phyloP scores from a whole-genome alignment of 2,329 filamentous ascomycete species.

The Sporothrix pallida region DNA sequence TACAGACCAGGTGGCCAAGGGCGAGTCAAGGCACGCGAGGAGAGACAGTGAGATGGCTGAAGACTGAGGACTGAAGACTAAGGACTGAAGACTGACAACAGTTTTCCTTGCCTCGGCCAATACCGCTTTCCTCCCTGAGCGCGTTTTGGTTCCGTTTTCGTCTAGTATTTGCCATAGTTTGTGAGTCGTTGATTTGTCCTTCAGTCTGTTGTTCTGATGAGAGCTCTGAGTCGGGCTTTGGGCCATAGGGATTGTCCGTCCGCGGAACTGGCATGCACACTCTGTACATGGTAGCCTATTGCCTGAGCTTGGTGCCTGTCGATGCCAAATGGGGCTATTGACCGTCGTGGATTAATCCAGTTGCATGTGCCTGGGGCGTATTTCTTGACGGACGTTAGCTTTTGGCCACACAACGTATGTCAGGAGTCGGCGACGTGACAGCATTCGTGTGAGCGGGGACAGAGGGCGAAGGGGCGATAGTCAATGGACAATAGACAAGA shows the following conservation, averaged over 20 bases:
- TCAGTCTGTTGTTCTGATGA: background rate
- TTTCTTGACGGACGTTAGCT: background rate
- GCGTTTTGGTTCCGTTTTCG: conserved; percentile 26
- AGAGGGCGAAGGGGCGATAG: no score
- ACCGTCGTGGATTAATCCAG: no score
- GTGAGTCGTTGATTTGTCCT: background rate
- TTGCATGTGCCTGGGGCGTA: background rate
- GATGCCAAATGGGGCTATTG: background rate
- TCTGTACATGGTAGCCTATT: background rate
- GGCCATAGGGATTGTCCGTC: background rate
- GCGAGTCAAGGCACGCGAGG: no score
- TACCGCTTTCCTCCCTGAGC: background rate
- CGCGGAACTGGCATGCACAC: background rate
- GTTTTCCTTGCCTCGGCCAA: background rate
- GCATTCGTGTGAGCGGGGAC: no score
- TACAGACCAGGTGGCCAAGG: no score
- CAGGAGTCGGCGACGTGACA: background rate
- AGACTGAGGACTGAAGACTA: no score
- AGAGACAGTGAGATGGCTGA: no score
- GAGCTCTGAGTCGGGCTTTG: background rate
- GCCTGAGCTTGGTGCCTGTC: background rate
- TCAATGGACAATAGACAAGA: background rate
- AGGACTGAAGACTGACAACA: background rate
- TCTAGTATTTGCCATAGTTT: background rate
- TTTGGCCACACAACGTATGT: background rate